Evolutionary conservation across 2,329 filamentous ascomycete species (phyloP).

Genomic region (Cercospora brassicicola): DNA sequence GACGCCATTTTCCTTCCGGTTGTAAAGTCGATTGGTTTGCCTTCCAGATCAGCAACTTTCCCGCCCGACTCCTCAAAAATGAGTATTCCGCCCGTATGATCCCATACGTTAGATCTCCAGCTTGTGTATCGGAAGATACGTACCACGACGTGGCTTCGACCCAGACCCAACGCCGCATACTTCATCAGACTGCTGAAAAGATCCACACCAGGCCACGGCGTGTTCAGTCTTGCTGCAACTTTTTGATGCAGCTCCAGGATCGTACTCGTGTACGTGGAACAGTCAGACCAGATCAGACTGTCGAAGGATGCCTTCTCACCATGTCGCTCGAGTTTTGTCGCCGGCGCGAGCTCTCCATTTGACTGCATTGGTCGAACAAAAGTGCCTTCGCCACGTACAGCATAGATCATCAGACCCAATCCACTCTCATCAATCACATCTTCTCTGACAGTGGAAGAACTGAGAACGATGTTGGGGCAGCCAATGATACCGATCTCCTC

Average conservation of each 20-base stretch:
- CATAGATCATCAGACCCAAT: slow-evolving; percentile 49
- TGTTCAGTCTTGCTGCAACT: slow-evolving; percentile 43
- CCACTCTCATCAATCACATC: slow-evolving; percentile 51
- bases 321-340: slow-evolving; percentile 25
- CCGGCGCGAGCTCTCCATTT: slow-evolving; percentile 19
- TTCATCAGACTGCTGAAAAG: slow-evolving; percentile 56
- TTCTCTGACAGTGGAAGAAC: slow-evolving; percentile 47
- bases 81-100: slow-evolving; percentile 52
- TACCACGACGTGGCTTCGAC: slow-evolving; percentile 25
- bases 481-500: slow-evolving; percentile 62
- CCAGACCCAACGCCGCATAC: slow-evolving; percentile 29
- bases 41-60: slow-evolving; percentile 53
- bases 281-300: slow-evolving; percentile 50
- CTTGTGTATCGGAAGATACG: slow-evolving; percentile 30
- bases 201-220: slow-evolving; percentile 51
- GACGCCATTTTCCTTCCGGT: slow-evolving; percentile 30
- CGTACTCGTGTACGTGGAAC: slow-evolving; percentile 43
- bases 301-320: slow-evolving; percentile 31
- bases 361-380: slow-evolving; percentile 36
- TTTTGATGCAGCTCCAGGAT: slow-evolving; percentile 43
- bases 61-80: slow-evolving; percentile 43
- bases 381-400: slow-evolving; percentile 50
- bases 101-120: slow-evolving; percentile 49
- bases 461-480: slow-evolving; percentile 60
- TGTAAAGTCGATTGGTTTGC: slow-evolving; percentile 51